Evolutionary conservation across 768 basidiomycete genomes (phyloP), one percentile per base, ranked within the genome.

Genomic region (Panellus pusillus): DNA sequence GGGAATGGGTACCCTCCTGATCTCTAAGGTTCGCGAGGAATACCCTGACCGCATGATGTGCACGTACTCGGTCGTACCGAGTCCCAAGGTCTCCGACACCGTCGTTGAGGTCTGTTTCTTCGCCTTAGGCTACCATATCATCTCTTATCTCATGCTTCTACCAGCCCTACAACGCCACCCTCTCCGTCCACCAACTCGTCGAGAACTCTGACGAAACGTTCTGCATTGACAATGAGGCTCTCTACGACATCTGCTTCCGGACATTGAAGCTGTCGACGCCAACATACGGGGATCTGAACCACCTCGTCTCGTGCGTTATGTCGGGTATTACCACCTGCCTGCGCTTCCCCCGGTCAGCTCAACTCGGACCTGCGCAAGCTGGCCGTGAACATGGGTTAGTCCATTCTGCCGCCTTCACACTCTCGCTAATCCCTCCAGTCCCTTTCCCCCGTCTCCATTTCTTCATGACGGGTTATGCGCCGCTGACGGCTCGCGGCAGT

Each of bases 1-100:
- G 63, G 97, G 97, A 76, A 98, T 99, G 96, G 97, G 97, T 74
- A 98, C 97, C 43, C 89, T 99, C 49, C 75, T 99, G 61, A 97
- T 99, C 72, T 98, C 95, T 60, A 99, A 99, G 80, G 97, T 99
- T 71, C 86, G 96, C 61, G 95, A 98, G 74, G 96, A 99, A 70
- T 99, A 92, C 75, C 97, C 97, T 62, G 97, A 99, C 73, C 82
- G 97, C 51, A 99, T 99, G 96, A 98, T 98, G 96, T 93, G 92
- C 72, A 98, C 97, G 56, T 99, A 96, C 81, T 98, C 97, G 52
- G 96, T 99, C 66, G 92, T 99, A 11, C 96, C 96, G 31, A 89
- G 86, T 73, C 94, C 95, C 54, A 96, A 96, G 73, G 95, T 98
- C 49, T 98, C 96, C 14, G 97, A 98, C 72, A 98, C 97, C 52